Evolutionary conservation across 2,329 filamentous ascomycete species (phyloP).

Genomic region (Aureobasidium vineae): DNA sequence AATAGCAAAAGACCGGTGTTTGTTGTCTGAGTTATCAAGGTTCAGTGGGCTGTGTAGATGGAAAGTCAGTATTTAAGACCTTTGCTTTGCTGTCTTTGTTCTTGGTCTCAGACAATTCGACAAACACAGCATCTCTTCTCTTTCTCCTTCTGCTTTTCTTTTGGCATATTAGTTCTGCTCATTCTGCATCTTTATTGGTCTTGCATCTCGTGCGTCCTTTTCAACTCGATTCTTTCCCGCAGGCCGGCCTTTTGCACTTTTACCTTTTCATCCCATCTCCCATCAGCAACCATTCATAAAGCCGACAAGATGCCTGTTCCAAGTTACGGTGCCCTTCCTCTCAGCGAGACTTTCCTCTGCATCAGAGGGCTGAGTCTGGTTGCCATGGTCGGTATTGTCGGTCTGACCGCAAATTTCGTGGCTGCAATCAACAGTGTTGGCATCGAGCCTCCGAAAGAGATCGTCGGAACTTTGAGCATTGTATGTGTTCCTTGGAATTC

Average conservation of each 20-base stretch:
- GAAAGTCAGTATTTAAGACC: constrained; percentile 8
- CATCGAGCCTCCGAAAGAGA: constrained; percentile 65
- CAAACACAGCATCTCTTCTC: neutral
- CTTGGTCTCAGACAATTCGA: constrained; percentile 6
- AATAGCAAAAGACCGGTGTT: constrained; percentile 2
- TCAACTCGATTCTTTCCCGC: neutral
- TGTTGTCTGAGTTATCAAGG: neutral
- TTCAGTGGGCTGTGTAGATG: neutral
- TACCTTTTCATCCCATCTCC: neutral
- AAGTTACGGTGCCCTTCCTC: constrained; percentile 62
- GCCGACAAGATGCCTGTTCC: constrained; percentile 51
- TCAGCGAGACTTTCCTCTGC: constrained; percentile 75
- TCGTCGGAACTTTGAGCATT: constrained; percentile 75
- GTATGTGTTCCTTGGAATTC: constrained; percentile 55
- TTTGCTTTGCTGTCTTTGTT: neutral
- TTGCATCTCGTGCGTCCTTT: neutral
- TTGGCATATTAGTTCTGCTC: neutral
- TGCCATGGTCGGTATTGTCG: constrained; percentile 72
- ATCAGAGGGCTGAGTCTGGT: constrained; percentile 69
- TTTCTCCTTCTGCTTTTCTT: neutral
- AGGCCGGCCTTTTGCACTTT: neutral
- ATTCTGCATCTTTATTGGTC: neutral
- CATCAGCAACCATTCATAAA: neutral
- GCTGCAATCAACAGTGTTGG: constrained; percentile 67
- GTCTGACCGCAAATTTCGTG: constrained; percentile 80